Evolutionary conservation across 768 basidiomycete genomes (phyloP), one percentile per base, ranked within the genome.

Genomic region (Tylopilus plumbeoviolaceoides): DNA sequence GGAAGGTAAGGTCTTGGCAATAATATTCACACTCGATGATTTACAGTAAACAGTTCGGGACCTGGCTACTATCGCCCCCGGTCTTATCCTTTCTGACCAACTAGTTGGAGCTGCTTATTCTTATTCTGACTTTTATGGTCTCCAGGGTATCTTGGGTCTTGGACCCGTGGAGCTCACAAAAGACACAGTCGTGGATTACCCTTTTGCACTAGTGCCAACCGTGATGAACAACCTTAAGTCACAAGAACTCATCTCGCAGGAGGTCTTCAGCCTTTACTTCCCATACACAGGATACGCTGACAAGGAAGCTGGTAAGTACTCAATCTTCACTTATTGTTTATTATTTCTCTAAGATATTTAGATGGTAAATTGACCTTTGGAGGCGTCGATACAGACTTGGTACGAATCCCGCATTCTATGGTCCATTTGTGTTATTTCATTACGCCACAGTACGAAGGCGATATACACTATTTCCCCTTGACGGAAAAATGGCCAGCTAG

Each of bases 81-180:
- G 43, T 35, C 54, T 69, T 27, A 52, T 61, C 44, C 57, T 71
- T 46, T 21, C 27, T 7, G 58, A 58, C 17, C 70, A 70, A 42
- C 59, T 61, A 7, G 70, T 70, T n/a, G 63, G 63, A 54, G 57
- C 51, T 30, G 63, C 58, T n/a, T n/a, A n/a, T n/a, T n/a, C n/a
- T n/a, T 39, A 25, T 53, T 3, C 31, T 1, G 25, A 36, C 18
- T 61, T 67, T 20, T 23, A 41, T 14, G 62, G 55, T 30, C 48
- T 65, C 7, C 59, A 65, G 18, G 66, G 66, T 7, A 63, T 67
- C 27, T 9, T 67, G 5, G 66, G 66, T 17, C 18, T 67, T n/a
- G 66, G 63, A 23, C 63, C 65, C 39, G 20, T 49, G 18, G 53
- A 52, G 15, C 59, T 61, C 15, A 65, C 63, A 2, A 10, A n/a